These are phyloP conservation scores for Komagataella pseudopastoris DNA, from an alignment of 805 yeast genomes.

Conservation along the genomic window DNA sequence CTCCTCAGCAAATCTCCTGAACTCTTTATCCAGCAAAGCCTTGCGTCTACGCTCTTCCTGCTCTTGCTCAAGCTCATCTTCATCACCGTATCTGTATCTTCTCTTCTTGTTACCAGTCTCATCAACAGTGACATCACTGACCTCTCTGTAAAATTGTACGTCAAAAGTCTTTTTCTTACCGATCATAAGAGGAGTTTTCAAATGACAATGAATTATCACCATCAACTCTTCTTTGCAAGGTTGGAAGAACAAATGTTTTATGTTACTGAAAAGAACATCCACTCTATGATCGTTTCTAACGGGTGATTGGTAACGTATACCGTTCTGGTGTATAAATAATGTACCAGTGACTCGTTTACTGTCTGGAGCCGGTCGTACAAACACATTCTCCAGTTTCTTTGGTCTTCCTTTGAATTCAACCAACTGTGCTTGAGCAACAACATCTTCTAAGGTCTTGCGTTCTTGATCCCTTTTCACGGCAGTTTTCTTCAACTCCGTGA, in stretches of 20 bases:
- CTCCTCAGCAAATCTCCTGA: conserved; percentile 76
- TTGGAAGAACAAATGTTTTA: conserved; percentile 89
- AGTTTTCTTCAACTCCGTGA: conserved; percentile 84
- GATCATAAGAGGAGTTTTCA: conserved; percentile 85
- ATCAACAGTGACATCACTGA: conserved; percentile 89
- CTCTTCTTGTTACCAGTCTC: conserved; percentile 94
- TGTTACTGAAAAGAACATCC: conserved; percentile 80
- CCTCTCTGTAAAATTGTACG: conserved; percentile 93
- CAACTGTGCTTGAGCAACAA: conserved; percentile 81
- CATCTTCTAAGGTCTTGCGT: conserved; percentile 85
- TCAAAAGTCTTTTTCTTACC: conserved; percentile 94
- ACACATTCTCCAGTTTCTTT: conserved; percentile 75
- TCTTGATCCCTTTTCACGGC: conserved; percentile 85
- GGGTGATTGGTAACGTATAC: conserved; percentile 85
- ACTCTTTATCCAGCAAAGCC: conserved; percentile 82
- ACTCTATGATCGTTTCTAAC: conserved; percentile 75
- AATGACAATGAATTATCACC: conserved; percentile 84
- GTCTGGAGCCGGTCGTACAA: conserved; percentile 92
- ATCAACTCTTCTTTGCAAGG: conserved; percentile 91
- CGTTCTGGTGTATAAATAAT: conserved; percentile 87
- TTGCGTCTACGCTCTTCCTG: conserved; percentile 95
- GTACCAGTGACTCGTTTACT: conserved; percentile 91
- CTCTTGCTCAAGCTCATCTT: conserved; percentile 96
- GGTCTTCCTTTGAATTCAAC: conserved; percentile 77
- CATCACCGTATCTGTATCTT: conserved; percentile 84